Percentiles rank a stretch among this genome's conserved stretches.
Conservation (phyloP, 495 filamentous ascomycete genomes). For the Tuber indicum region DNA sequence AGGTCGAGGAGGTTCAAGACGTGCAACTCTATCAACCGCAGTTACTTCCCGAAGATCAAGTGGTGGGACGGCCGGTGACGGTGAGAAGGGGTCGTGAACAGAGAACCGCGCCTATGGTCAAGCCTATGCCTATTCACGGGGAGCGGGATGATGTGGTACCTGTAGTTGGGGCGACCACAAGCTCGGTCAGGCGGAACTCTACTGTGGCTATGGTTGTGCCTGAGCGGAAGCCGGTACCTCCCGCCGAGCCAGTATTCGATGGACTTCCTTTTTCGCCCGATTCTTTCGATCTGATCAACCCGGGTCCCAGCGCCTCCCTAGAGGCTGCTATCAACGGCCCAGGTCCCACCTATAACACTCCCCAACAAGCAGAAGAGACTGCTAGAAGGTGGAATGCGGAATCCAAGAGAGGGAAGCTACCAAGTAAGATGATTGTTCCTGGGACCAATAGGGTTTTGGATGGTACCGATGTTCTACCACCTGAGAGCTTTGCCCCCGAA, state of each 20-base stretch:
- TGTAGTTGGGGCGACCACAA: slow-evolving; percentile 2
- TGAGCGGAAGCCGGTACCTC: slow-evolving; percentile 38
- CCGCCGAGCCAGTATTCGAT: slow-evolving; percentile 27
- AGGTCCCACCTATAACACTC: slow-evolving; percentile 7
- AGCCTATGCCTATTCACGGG: slow-evolving; percentile 39
- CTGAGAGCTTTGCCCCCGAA: slow-evolving; percentile 88
- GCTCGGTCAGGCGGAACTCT: slow-evolving; percentile 29
- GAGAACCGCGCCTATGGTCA: slow-evolving; percentile 34
- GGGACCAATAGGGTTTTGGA: slow-evolving; percentile 83
- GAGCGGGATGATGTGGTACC: slow-evolving; percentile 26
- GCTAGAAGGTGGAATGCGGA: slow-evolving; percentile 37
- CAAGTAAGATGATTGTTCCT: slow-evolving; percentile 62
- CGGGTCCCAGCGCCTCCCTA: slow-evolving; percentile 46
- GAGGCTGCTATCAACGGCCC: slow-evolving; percentile 27
- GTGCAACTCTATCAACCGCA: slow-evolving; percentile 35
- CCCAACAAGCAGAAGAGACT: background rate
- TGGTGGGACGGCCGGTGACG: slow-evolving; percentile 16
- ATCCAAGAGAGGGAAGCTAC: slow-evolving; percentile 43
- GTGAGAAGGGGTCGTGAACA: slow-evolving; percentile 28
- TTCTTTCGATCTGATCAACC: slow-evolving; percentile 72
- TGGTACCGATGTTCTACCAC: slow-evolving; percentile 85
- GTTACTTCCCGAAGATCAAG: slow-evolving; percentile 30
- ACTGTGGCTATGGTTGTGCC: slow-evolving; percentile 23
- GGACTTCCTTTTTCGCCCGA: slow-evolving; percentile 83
- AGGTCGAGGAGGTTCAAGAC: slow-evolving; percentile 41